Base-by-base conservation (phyloP, 306 rosid species). In the Pterocarpus santalinus region DNA sequence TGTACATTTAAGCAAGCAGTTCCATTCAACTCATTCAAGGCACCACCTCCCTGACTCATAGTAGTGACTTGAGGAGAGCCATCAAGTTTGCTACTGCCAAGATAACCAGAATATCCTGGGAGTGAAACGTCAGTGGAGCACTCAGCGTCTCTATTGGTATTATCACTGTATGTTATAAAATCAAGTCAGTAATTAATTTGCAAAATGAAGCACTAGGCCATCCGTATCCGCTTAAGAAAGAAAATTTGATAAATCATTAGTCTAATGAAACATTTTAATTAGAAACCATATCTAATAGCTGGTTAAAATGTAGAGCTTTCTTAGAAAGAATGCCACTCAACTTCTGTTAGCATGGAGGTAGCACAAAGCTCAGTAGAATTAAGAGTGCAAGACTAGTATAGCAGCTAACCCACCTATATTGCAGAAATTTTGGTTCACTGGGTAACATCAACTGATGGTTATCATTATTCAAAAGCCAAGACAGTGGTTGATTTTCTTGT, bases 401-500 rank as follows among this genome's bases (percentile, higher is more conserved):
- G 35, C 14, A 76, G 81, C 74, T 41, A 73, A 75, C 94, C 77
- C 62, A 92, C 97, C 91, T 85, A 67, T 72, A 85, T 78, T 84
- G 82, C 17, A 89, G 73, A 87, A 17, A 91, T 84, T 89, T 85
- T 6, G 87, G 82, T 52, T 90, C 90, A 39, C 30, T 69, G 10
- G 90, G 86, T 76, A 86, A 43, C 67, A 90, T 63, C 86, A 91
- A 41, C 4, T 81, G 88, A 60, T 84, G 90, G 68, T 81, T 83
- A 76, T 87, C 91, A 36, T 81, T 73, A 74, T 85, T 87, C 77
- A 88, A 65, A 79, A 86, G 83, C 97, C 97, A 92, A 60, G 92
- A 81, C 15, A 90, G 35, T 32, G 91, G 83, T 75, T 89, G 94
- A 7, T 88, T 75, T 81, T 92, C 97, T 80, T 88, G 97, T 63